phyloP scores from a whole-genome alignment of 2,329 filamentous ascomycete genomes.

The Arthrinium puccinioides region DNA sequence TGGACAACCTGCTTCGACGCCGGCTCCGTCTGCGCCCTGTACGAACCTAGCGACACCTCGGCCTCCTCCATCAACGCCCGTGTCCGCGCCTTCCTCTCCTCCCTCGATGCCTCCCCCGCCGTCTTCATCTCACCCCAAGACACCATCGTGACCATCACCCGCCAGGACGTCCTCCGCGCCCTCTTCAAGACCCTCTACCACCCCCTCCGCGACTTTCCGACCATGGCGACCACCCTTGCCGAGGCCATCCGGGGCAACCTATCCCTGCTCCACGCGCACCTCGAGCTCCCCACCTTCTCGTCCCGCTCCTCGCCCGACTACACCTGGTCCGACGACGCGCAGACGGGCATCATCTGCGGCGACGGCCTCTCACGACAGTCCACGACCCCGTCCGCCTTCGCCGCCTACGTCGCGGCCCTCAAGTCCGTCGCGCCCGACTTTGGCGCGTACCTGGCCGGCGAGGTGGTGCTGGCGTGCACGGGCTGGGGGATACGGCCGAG shows the following conservation, averaged over 20 bases:
- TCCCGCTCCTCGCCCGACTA: neutral
- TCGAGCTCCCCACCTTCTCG: neutral
- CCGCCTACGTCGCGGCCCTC: slow-evolving; percentile 20
- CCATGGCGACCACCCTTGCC: slow-evolving; percentile 11
- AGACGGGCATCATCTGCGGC: slow-evolving; percentile 23
- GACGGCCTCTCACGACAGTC: slow-evolving; percentile 22
- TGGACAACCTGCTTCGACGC: slow-evolving; percentile 28
- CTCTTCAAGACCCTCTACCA: slow-evolving; percentile 23
- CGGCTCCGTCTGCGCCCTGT: slow-evolving; percentile 22
- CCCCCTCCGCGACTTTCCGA: slow-evolving; percentile 14
- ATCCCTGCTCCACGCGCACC: slow-evolving; percentile 7
- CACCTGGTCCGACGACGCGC: slow-evolving; percentile 11
- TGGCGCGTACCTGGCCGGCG: slow-evolving; percentile 23
- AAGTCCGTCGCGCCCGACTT: slow-evolving; percentile 20
- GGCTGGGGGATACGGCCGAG: slow-evolving; percentile 28
- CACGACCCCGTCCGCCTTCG: slow-evolving; percentile 16
- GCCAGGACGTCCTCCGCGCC: slow-evolving; percentile 19
- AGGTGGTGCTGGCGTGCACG: slow-evolving; percentile 29
- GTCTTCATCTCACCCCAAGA: slow-evolving; percentile 13
- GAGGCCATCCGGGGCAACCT: slow-evolving; percentile 21
- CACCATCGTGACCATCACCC: slow-evolving; percentile 20
- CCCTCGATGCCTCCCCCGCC: slow-evolving; percentile 19
- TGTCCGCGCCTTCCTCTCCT: slow-evolving; percentile 21
- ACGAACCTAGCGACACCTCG: slow-evolving; percentile 14
- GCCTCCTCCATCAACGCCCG: slow-evolving; percentile 22